Percentiles rank a stretch among this genome's conserved stretches.
phyloP scores from a whole-genome alignment of 352 stramenopile genomes.

The Phytophthora rubi region DNA sequence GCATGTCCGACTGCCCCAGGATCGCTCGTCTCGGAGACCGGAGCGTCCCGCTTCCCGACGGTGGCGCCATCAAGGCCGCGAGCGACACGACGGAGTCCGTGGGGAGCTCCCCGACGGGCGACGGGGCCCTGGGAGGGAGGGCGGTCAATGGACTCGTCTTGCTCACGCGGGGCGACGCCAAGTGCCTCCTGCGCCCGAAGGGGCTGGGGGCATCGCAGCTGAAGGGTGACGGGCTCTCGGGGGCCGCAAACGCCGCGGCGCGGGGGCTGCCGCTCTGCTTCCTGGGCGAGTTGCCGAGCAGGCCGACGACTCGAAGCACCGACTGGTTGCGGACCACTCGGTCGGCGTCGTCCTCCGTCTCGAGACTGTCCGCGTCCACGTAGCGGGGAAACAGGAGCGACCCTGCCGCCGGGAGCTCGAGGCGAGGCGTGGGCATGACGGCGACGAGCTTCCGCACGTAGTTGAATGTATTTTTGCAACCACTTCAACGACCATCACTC shows the following conservation, averaged over 20 bases:
- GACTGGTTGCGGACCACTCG: constrained; percentile 15
- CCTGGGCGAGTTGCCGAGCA: constrained; percentile 8
- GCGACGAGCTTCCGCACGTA: not conserved
- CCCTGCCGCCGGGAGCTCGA: not conserved
- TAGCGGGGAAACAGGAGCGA: constrained; percentile 30
- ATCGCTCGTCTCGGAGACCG: constrained; percentile 38
- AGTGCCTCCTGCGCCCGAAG: constrained; percentile 23
- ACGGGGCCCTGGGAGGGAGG: constrained; percentile 31
- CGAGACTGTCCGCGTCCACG: constrained; percentile 34
- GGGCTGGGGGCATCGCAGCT: constrained; percentile 3
- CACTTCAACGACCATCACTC: constrained; percentile 37
- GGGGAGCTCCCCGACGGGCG: constrained; percentile 42
- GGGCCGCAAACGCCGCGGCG: constrained; percentile 8
- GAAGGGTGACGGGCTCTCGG: constrained; percentile 4
- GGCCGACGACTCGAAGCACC: constrained; percentile 23
- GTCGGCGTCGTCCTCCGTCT: constrained; percentile 16
- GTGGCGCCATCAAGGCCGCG: constrained; percentile 11
- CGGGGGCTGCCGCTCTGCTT: constrained; percentile 27
- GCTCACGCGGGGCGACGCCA: constrained; percentile 18
- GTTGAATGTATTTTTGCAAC: not conserved
- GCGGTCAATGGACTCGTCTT: constrained; percentile 26
- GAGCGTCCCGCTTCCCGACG: constrained; percentile 4
- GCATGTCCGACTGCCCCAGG: constrained; percentile 47
- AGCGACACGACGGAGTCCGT: constrained; percentile 34
- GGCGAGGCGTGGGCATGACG: constrained; percentile 17